These are phyloP conservation scores for Cryptococcus sp. DNA, from an alignment of 1,284 basidiomycete genomes.

Conservation along the genomic window DNA sequence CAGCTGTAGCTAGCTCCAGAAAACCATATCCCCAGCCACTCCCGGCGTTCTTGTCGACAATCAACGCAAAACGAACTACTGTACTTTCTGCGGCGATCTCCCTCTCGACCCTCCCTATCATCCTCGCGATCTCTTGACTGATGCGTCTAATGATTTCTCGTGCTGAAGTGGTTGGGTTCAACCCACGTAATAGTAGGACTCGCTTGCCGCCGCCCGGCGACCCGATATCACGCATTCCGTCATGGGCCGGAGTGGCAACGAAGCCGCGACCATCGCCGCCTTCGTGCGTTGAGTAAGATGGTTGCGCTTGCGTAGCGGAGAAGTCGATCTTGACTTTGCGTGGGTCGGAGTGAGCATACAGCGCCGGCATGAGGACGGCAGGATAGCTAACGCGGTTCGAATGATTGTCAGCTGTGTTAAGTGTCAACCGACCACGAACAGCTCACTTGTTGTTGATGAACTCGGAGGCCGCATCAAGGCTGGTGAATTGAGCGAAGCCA, in stretches of 20 bases:
- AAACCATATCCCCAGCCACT: constrained; percentile 89
- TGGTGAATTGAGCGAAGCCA: constrained; percentile 88
- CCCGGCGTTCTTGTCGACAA: constrained; percentile 79
- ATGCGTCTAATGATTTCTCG: constrained; percentile 51
- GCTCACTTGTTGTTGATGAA: constrained; percentile 75
- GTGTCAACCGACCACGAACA: constrained; percentile 10
- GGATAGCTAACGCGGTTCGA: constrained; percentile 59
- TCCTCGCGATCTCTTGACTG: constrained; percentile 67
- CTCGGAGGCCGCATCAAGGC: constrained; percentile 74
- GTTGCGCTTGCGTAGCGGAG: constrained; percentile 54
- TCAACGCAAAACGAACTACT: constrained; percentile 78
- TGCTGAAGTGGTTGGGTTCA: constrained; percentile 79
- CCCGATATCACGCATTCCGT: constrained; percentile 89
- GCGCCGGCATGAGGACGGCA: constrained; percentile 76
- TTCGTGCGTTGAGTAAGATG: constrained; percentile 6
- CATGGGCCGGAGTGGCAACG: constrained; percentile 63
- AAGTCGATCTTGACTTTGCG: constrained; percentile 87
- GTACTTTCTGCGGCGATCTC: constrained; percentile 72
- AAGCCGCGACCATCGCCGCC: neutral
- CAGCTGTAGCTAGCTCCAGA: constrained; percentile 79
- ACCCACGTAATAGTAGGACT: constrained; percentile 79
- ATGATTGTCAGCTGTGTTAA: constrained; percentile 9
- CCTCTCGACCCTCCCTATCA: constrained; percentile 66
- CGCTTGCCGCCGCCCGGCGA: constrained; percentile 42
- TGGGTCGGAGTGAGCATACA: constrained; percentile 48